Conservation (phyloP, 2,329 filamentous ascomycete genomes). For the Apiospora saccharicola region DNA sequence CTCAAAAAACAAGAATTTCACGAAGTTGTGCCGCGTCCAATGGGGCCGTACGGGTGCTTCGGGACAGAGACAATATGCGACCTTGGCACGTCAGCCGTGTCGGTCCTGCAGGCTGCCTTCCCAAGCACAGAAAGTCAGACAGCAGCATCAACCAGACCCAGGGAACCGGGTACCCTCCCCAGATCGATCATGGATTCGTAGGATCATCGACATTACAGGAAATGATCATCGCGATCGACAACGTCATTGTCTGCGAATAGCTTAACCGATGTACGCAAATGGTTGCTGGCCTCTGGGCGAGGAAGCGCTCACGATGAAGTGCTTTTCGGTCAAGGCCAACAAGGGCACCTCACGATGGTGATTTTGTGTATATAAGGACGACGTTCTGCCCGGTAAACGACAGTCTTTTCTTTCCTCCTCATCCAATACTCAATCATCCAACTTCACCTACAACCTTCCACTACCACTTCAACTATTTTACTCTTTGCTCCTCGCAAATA, state of each 20-base stretch:
- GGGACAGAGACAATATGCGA: background rate
- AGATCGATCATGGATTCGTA: background rate
- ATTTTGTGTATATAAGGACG: constrained; percentile 8
- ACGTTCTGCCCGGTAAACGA: background rate
- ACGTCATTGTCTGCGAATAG: background rate
- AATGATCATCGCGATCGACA: background rate
- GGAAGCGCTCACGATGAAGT: background rate
- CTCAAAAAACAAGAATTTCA: background rate
- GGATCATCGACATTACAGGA: background rate
- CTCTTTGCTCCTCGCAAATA: background rate
- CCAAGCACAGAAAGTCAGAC: background rate
- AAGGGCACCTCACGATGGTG: background rate
- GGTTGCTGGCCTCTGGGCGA: background rate
- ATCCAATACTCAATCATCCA: constrained; percentile 2
- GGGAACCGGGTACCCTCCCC: background rate
- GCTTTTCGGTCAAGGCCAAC: background rate
- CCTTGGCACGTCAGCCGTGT: constrained; percentile 15
- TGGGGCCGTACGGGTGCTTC: background rate
- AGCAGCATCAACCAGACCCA: background rate
- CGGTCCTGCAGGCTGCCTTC: background rate
- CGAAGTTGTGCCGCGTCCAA: background rate
- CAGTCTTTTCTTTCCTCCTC: background rate
- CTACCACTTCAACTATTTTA: background rate
- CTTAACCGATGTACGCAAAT: background rate
- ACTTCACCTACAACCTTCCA: background rate